A percentile compares a stretch with the other conserved stretches of the same genome.
Evolutionary conservation across 805 yeast species (phyloP).

Genomic region (Suhomyces kilbournensis): DNA sequence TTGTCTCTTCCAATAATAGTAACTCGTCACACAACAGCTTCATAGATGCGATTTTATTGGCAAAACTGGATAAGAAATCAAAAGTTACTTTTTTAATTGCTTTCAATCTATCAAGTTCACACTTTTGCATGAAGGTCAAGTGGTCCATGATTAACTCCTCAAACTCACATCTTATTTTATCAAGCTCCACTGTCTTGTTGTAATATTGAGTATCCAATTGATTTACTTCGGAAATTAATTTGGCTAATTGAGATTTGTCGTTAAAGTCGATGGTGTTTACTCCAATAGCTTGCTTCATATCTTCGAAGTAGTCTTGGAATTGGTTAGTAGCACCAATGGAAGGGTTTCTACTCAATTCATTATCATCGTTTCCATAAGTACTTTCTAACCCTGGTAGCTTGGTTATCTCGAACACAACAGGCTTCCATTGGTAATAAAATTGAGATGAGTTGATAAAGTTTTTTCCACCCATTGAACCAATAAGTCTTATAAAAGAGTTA

Average conservation of each 20-base stretch:
- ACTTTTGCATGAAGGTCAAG: constrained; percentile 71
- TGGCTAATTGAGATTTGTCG: constrained; percentile 52
- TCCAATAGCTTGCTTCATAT: constrained; percentile 45
- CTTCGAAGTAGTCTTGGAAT: constrained; percentile 33
- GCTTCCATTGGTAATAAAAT: constrained; percentile 79
- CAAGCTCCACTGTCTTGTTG: constrained; percentile 55
- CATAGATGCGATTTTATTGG: constrained; percentile 57
- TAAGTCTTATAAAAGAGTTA: constrained; percentile 58
- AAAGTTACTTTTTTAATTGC: constrained; percentile 74
- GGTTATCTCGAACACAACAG: constrained; percentile 54
- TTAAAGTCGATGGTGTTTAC: constrained; percentile 39
- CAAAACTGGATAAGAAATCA: constrained; percentile 66
- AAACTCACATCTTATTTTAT: constrained; percentile 63
- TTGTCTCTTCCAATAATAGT: constrained; percentile 63
- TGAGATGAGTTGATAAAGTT: constrained; percentile 72
- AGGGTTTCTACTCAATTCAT: constrained; percentile 7
- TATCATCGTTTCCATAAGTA: constrained; percentile 5
- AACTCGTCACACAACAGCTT: constrained; percentile 60
- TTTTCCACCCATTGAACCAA: constrained; percentile 56
- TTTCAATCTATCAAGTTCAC: constrained; percentile 73
- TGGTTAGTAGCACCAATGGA: constrained; percentile 6
- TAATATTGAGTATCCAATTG: constrained; percentile 49
- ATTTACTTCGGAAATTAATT: constrained; percentile 55
- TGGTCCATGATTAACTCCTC: constrained; percentile 75
- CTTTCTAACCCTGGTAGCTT: constrained; percentile 15